These are phyloP conservation scores for Suhomyces chickasaworum DNA, from an alignment of 1,139 yeast genomes.

Conservation along the genomic window DNA sequence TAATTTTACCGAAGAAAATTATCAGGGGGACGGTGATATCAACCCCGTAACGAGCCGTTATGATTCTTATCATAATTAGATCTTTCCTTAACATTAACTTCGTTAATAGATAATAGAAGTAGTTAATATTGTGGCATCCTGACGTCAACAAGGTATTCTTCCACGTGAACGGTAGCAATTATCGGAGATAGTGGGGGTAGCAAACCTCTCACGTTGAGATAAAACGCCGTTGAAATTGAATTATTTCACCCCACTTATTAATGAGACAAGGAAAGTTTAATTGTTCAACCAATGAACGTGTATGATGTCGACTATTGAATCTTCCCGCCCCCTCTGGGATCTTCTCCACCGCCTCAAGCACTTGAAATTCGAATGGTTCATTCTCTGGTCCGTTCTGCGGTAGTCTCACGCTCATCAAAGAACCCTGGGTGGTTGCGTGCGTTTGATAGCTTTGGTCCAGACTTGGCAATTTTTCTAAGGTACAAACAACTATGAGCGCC, in stretches of 20 bases:
- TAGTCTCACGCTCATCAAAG: neutral
- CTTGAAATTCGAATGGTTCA: neutral
- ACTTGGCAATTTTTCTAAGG: neutral
- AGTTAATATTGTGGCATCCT: conserved; percentile 3
- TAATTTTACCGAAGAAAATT: neutral
- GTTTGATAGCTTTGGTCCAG: neutral
- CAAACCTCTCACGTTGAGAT: neutral
- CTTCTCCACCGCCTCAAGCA: too few relatives aligned
- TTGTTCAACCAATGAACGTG: neutral
- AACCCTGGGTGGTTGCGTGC: neutral
- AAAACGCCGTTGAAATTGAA: neutral
- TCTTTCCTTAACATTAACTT: neutral
- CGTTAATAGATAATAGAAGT: neutral
- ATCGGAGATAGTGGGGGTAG: neutral
- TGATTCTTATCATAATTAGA: neutral
- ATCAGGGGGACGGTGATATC: neutral
- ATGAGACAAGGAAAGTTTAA: neutral
- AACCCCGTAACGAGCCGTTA: neutral
- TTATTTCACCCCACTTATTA: neutral
- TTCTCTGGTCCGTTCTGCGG: neutral
- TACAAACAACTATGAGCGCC: neutral
- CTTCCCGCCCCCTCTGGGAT: too few relatives aligned
- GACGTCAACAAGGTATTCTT: neutral
- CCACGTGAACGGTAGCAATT: conserved; percentile 2
- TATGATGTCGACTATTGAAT: neutral